These are phyloP conservation scores for Lactarius indigo DNA, from an alignment of 768 basidiomycete genomes.

Conservation along the genomic window DNA sequence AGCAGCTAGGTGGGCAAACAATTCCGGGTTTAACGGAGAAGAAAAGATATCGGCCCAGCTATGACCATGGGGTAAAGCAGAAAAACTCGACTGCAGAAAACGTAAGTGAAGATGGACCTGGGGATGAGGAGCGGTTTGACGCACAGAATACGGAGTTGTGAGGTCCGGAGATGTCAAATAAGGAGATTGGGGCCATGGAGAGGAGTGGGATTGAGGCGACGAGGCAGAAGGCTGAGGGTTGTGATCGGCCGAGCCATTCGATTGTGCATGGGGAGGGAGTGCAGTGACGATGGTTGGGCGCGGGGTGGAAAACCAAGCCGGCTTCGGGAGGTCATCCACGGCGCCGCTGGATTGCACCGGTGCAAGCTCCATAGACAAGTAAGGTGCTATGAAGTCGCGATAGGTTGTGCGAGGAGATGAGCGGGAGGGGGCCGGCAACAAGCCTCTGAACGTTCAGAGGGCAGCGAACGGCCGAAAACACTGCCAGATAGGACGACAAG, in stretches of 20 bases:
- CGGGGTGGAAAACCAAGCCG: slow-evolving; percentile 36
- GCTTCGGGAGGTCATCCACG: slow-evolving; percentile 18
- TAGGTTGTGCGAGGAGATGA: neutral
- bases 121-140: neutral
- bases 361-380: slow-evolving; percentile 23
- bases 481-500: slow-evolving; percentile 1
- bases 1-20: slow-evolving; percentile 59
- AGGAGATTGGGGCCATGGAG: slow-evolving; percentile 34
- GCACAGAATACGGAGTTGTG: slow-evolving; percentile 21
- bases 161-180: slow-evolving; percentile 28
- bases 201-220: slow-evolving; percentile 28
- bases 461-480: neutral
- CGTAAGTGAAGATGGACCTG: slow-evolving; percentile 21
- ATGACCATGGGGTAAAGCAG: slow-evolving; percentile 30
- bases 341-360: slow-evolving; percentile 5
- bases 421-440: neutral
- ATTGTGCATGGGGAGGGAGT: slow-evolving; percentile 6
- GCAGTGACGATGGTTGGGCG: slow-evolving; percentile 25
- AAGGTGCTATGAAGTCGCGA: neutral
- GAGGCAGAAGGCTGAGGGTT: slow-evolving; percentile 16
- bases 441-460: neutral
- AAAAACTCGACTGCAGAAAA: slow-evolving; percentile 27
- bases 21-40: slow-evolving; percentile 55
- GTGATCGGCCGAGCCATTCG: slow-evolving; percentile 15
- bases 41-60: slow-evolving; percentile 61